Conservation (phyloP, 306 rosid species). For the Begonia masoniana region DNA sequence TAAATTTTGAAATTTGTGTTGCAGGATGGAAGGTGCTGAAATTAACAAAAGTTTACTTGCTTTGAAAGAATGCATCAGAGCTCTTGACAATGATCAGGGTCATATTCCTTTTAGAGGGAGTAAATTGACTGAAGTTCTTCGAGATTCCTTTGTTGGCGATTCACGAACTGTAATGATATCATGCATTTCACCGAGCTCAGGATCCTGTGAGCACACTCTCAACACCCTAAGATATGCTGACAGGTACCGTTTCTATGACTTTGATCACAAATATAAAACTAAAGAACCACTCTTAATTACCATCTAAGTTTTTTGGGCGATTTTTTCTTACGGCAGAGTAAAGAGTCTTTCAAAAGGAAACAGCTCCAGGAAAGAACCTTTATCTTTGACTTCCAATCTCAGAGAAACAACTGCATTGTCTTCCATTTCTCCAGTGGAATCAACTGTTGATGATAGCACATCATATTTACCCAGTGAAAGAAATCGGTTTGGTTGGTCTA, state of each 20-base stretch:
- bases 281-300: no score
- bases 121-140: constrained; percentile 89
- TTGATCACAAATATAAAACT: no score
- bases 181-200: constrained; percentile 96
- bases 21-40: constrained; percentile 99
- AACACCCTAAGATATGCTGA: constrained; percentile 96
- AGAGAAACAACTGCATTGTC: constrained; percentile 72
- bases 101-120: constrained; percentile 99
- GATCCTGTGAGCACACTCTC: constrained; percentile 95
- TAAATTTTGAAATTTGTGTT: constrained; percentile 12
- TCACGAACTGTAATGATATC: constrained; percentile 99
- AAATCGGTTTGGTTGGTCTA: constrained; percentile 67
- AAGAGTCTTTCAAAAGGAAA: constrained; percentile 89
- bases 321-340: constrained; percentile 33
- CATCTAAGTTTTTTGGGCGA: no score
- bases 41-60: constrained; percentile 99
- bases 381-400: constrained; percentile 55
- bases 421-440: constrained; percentile 36
- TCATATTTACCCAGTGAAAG: constrained; percentile 50
- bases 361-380: constrained; percentile 65
- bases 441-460: constrained; percentile 47
- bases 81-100: constrained; percentile 98
- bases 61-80: constrained; percentile 92
- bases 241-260: constrained; percentile 34
- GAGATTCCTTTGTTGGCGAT: constrained; percentile 94